Evolutionary conservation across 805 yeast genomes (phyloP), one percentile per base, ranked within the genome.

Genomic region (Debaryomyces tyrocola): DNA sequence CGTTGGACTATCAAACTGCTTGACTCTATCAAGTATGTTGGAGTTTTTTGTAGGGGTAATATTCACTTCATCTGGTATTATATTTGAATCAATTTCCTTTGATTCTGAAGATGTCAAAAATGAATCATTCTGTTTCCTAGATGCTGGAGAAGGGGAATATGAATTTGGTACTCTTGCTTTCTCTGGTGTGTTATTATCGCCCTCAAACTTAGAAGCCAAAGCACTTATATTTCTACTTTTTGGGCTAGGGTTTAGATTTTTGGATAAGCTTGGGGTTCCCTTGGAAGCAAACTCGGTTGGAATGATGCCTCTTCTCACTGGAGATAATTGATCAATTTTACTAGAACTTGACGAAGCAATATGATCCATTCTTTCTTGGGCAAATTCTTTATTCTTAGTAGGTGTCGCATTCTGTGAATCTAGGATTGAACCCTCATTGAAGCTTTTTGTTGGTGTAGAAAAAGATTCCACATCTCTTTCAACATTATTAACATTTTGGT

Each of bases 21-120:
- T 66, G 17, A 70, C 69, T 51, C 63, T 66, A 46, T 70, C 74
- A 44, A 67, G 55, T 12, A 70, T 66, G 44, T 54, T 57, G 14
- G 49, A 48, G 33, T 41, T 54, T 28, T 45, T 50, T 12, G 54
- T 43, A 44, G 58, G 66, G 44, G 59, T 56, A 47, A 59, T 54
- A 49, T 50, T 55, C 7, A 48, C 40, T 4, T 20, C 18, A n/a
- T 20, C n/a, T 4, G 45, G 31, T 12, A 12, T 20, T 5, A 40
- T 11, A 8, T 29, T 28, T 6, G 60, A 50, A 8, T 58, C 46
- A 3, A 43, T 14, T 36, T 45, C 53, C 34, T 31, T 31, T 15
- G 48, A 37, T 1, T 58, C 41, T 3, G 58, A 56, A 15, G 57
- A 48, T 2, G 44, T 43, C 1, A 57, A 39, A 39, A 35, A 57